Conservation (phyloP, 2,329 filamentous ascomycete genomes). For the Fusarium sp. region DNA sequence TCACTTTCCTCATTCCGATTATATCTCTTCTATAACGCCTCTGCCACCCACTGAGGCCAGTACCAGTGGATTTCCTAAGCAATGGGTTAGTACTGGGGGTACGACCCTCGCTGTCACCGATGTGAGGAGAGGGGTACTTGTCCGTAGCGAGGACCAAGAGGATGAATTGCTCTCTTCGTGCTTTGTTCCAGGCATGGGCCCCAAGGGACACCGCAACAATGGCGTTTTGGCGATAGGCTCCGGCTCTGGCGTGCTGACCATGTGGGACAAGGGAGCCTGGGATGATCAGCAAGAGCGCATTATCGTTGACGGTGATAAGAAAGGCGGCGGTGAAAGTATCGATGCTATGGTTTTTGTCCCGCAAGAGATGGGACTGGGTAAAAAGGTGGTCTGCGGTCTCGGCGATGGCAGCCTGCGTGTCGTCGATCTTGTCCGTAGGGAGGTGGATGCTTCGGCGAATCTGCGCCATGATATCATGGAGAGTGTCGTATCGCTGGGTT, state of each 20-base stretch:
- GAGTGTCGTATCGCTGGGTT: slow-evolving; percentile 83
- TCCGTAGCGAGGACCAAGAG: slow-evolving; percentile 93
- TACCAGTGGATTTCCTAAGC: slow-evolving; percentile 90
- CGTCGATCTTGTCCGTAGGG: slow-evolving; percentile 80
- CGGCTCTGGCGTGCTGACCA: slow-evolving; percentile 83
- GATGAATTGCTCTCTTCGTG: slow-evolving; percentile 88
- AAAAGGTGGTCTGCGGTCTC: slow-evolving; percentile 82
- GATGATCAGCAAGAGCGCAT: slow-evolving; percentile 95
- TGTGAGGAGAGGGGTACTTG: slow-evolving; percentile 84
- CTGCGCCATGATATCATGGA: slow-evolving; percentile 86
- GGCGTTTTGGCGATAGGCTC: slow-evolving; percentile 83
- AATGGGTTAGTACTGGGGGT: slow-evolving; percentile 94
- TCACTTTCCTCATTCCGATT: slow-evolving; percentile 90
- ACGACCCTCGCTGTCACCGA: slow-evolving; percentile 93
- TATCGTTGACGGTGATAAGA: slow-evolving; percentile 72
- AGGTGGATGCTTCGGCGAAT: slow-evolving; percentile 74
- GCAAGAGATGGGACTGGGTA: slow-evolving; percentile 75
- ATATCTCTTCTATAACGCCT: slow-evolving; percentile 88
- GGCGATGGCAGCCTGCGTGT: slow-evolving; percentile 85
- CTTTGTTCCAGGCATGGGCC: slow-evolving; percentile 82
- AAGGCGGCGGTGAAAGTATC: slow-evolving; percentile 78
- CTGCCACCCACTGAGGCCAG: slow-evolving; percentile 84
- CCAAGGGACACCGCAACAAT: slow-evolving; percentile 73
- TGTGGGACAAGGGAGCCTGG: slow-evolving; percentile 96
- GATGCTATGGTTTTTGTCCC: slow-evolving; percentile 83